These are phyloP conservation scores for Phycomyces nitens DNA, from an alignment of 192 early-diverging fungal genomes.

Conservation along the genomic window DNA sequence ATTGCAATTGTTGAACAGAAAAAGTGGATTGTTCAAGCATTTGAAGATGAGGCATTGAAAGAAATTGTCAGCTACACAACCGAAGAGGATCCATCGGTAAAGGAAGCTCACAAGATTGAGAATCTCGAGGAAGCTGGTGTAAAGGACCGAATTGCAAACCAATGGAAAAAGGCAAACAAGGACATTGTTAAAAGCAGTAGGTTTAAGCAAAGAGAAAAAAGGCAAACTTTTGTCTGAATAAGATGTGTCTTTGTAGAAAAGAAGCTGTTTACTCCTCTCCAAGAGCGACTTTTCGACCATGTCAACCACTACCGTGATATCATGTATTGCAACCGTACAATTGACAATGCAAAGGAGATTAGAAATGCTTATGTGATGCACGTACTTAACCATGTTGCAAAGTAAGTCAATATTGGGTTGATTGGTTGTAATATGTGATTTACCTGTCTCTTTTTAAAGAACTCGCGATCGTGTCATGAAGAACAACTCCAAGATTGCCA, in stretches of 20 bases:
- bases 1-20: constrained; percentile 37
- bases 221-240: neutral
- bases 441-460: constrained; percentile 25
- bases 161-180: constrained; percentile 27
- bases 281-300: constrained; percentile 54
- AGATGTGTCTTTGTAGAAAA: neutral
- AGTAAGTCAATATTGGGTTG: constrained; percentile 39
- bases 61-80: constrained; percentile 22
- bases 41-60: constrained; percentile 32
- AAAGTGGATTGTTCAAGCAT: constrained; percentile 30
- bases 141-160: constrained; percentile 14
- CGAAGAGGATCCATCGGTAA: neutral
- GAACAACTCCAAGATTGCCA: constrained; percentile 73
- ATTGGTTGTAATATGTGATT: neutral
- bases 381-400: constrained; percentile 87
- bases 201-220: neutral
- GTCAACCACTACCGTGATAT: constrained; percentile 79
- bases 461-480: constrained; percentile 72
- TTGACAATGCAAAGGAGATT: constrained; percentile 65
- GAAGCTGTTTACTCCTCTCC: constrained; percentile 49
- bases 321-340: constrained; percentile 58
- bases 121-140: constrained; percentile 26
- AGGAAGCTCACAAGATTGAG: constrained; percentile 15
- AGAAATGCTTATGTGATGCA: constrained; percentile 76
- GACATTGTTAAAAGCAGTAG: constrained; percentile 11